phyloP scores from a whole-genome alignment of 1,139 yeast genomes.

The Oligophagozyma castellii region DNA sequence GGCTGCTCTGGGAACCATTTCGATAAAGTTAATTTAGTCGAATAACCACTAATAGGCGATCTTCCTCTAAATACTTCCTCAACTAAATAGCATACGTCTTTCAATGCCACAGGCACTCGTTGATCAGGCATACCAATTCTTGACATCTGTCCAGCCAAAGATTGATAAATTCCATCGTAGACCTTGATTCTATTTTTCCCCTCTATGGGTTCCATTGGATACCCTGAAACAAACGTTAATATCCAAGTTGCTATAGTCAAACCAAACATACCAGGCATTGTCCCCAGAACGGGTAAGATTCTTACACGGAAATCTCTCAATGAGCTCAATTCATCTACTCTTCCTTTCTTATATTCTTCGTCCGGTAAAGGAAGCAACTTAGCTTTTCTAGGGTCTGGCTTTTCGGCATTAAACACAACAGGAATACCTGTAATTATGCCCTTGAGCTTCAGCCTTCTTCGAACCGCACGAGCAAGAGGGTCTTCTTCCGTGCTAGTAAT shows the following conservation, averaged over 20 bases:
- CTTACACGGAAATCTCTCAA: slow-evolving; percentile 82
- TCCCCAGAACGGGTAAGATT: slow-evolving; percentile 86
- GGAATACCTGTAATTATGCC: slow-evolving; percentile 73
- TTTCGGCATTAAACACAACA: slow-evolving; percentile 84
- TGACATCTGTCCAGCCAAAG: slow-evolving; percentile 76
- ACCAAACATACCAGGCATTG: slow-evolving; percentile 95
- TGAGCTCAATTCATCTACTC: slow-evolving; percentile 79
- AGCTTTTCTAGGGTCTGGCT: slow-evolving; percentile 93
- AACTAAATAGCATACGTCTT: slow-evolving; percentile 70
- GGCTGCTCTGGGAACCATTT: slow-evolving; percentile 64
- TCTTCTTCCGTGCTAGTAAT: slow-evolving; percentile 78
- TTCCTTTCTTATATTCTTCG: slow-evolving; percentile 63
- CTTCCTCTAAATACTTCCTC: slow-evolving; percentile 91
- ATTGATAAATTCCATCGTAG: slow-evolving; percentile 70
- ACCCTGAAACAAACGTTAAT: slow-evolving; percentile 68
- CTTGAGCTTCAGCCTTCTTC: slow-evolving; percentile 65
- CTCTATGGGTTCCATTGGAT: slow-evolving; percentile 77
- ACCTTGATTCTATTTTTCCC: slow-evolving; percentile 81
- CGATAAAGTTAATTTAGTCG: slow-evolving; percentile 65
- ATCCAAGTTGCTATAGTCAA: slow-evolving; percentile 76
- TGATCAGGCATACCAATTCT: slow-evolving; percentile 59
- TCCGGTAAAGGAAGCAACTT: slow-evolving; percentile 71
- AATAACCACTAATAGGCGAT: slow-evolving; percentile 75
- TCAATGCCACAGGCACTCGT: slow-evolving; percentile 55
- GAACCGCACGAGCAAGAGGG: slow-evolving; percentile 76